Evolutionary conservation across 768 basidiomycete genomes (phyloP), one percentile per base, ranked within the genome.

Genomic region (Tulasnella sp.): DNA sequence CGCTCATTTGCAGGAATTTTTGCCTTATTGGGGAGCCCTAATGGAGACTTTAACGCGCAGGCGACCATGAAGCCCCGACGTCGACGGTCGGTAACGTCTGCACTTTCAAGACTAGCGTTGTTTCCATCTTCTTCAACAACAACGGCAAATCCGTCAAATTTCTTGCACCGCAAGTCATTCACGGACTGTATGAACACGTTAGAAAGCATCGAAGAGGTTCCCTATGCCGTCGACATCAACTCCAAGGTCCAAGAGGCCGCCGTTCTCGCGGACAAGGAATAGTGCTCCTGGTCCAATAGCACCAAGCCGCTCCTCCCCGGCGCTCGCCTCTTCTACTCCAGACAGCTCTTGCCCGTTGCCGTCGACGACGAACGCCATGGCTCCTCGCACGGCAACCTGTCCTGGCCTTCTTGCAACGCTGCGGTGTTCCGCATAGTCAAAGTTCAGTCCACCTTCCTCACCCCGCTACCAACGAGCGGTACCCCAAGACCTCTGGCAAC

Each of bases 141-240:
- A 89, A 90, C 41, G 97, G 97, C 75, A 99, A 98, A 85, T 87
- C 89, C 26, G 96, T 98, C 78, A 89, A 88, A 77, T 94, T 99
- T 99, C 90, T 85, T 99, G 52, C 98, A 97, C 82, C 94, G 97
- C 75, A 96, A 97, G 66, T 88, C 87, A 65, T 99, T 98, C 83
- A 84, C 82, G 77, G 97, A 99, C 83, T 98, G 88, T 79, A 87
- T 91, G n/a, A n/a, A n/a, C n/a, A n/a, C n/a, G n/a, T 34, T 37
- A 47, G n/a, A 98, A 80, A 90, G 89, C 16, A 84, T 90, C 59
- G 90, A 94, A 74, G 95, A 97, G 79, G 89, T 91, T 0, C 93
- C 95, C 75, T 97, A 96, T 80, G 79, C 88, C 35, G 89, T 99
- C 19, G 84, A 88, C 40, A 78, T 97, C 73, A 82, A 84, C 37